These are phyloP conservation scores for Chlorella sp. DNA, from an alignment of 139 green algal species.

Conservation along the genomic window DNA sequence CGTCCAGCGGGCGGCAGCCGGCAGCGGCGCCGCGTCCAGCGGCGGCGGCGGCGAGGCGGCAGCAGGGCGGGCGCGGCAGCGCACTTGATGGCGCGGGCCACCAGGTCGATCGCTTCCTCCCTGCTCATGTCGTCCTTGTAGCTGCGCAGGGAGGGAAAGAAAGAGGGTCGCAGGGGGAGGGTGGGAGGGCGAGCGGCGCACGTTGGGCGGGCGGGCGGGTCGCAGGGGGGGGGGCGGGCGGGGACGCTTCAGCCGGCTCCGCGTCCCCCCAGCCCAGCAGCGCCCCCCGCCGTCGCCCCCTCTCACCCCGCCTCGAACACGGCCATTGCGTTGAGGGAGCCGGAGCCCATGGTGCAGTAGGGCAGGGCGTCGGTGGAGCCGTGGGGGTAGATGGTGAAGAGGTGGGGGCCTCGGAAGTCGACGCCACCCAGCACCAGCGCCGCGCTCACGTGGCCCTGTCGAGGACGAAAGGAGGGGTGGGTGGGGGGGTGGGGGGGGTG, in stretches of 20 bases:
- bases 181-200: too few relatives aligned
- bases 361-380: conserved; percentile 96
- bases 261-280: too few relatives aligned
- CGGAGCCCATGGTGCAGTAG: conserved; percentile 97
- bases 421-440: conserved; percentile 95
- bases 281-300: too few relatives aligned
- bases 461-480: too few relatives aligned
- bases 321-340: conserved; percentile 94
- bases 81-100: conserved; percentile 68
- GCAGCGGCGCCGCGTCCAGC: too few relatives aligned
- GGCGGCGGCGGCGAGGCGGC: too few relatives aligned
- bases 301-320: conserved; percentile 94
- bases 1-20: too few relatives aligned
- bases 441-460: conserved; percentile 95
- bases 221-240: too few relatives aligned
- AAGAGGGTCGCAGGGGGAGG: too few relatives aligned
- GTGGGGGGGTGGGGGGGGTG: conserved; percentile 25
- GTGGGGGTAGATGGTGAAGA: conserved; percentile 98
- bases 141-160: too few relatives aligned
- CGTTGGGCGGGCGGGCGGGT: too few relatives aligned
- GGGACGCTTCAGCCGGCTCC: too few relatives aligned
- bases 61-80: background rate
- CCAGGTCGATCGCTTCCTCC: conserved; percentile 85
- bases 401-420: conserved; percentile 92
- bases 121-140: conserved; percentile 95